These are phyloP conservation scores for Albugo laibachii DNA, from an alignment of 352 stramenopile species.

Conservation along the genomic window DNA sequence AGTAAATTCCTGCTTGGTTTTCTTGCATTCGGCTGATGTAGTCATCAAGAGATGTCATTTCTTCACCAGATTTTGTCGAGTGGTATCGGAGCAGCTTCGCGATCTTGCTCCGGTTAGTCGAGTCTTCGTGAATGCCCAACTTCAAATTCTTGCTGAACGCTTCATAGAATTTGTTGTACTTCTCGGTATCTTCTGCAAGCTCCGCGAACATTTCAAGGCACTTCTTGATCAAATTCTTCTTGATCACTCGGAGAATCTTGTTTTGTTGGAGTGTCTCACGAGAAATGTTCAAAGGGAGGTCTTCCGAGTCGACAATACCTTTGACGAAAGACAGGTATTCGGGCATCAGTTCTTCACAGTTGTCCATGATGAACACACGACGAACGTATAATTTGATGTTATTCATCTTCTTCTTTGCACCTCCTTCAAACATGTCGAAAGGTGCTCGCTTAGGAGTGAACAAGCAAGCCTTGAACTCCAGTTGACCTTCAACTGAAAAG, in stretches of 20 bases:
- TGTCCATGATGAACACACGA: slow-evolving; percentile 99
- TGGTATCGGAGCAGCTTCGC: slow-evolving; percentile 98
- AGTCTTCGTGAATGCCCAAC: slow-evolving; percentile 98
- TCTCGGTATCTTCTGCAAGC: slow-evolving; percentile 93
- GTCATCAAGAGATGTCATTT: slow-evolving; percentile 95
- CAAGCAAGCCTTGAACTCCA: slow-evolving; percentile 98
- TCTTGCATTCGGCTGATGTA: slow-evolving; percentile 95
- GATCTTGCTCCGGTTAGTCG: slow-evolving; percentile 97
- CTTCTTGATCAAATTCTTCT: slow-evolving; percentile 99
- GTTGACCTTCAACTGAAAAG: slow-evolving; percentile 98
- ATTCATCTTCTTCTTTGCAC: slow-evolving; percentile 98
- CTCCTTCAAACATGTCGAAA: slow-evolving; percentile 99
- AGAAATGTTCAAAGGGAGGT: slow-evolving; percentile 99
- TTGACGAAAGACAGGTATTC: slow-evolving; percentile 99
- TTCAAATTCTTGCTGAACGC: slow-evolving; percentile 99
- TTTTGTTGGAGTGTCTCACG: slow-evolving; percentile 99
- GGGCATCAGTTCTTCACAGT: slow-evolving; percentile 99
- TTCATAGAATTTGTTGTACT: slow-evolving; percentile 99
- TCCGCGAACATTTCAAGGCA: slow-evolving; percentile 98
- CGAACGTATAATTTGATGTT: slow-evolving; percentile 99
- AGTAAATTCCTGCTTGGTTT: slow-evolving; percentile 98
- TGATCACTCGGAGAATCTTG: slow-evolving; percentile 99
- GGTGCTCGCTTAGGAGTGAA: slow-evolving; percentile 97
- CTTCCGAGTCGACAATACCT: slow-evolving; percentile 99
- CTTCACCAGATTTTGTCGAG: slow-evolving; percentile 96